Evolutionary conservation across 2,329 filamentous ascomycete species (phyloP), one percentile per base, ranked within the genome.

Genomic region (Pseudogymnoascus sp.): DNA sequence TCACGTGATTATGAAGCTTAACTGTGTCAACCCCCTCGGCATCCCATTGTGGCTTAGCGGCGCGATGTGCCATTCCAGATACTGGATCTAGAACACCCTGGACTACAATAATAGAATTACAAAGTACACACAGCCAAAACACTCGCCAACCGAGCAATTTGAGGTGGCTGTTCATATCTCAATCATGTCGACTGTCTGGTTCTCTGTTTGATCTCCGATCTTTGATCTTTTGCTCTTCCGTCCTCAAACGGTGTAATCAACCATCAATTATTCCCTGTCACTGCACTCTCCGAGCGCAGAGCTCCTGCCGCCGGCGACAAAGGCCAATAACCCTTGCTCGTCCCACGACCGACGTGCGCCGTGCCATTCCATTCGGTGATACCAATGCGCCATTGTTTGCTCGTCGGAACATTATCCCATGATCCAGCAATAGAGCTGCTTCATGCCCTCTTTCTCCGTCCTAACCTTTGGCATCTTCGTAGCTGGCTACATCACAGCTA

Each of bases 401-500:
- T 55, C 49, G 16, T 21, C 49, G 49, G 29, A 55, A 55, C 8
- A 38, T 26, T 41, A 38, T 60, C 58, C 26, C 62, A 68, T 64
- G 55, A 33, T 43, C 62, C 64, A 69, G 67, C 65, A 63, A 68
- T 69, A 71, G 69, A 61, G 64, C 64, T 67, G 67, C 71, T 73
- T 73, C 67, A 97, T 97, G 93, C 92, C 97, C 91, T 91, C 92
- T 73, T 97, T 97, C 81, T 97, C 93, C 67, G 81, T 93, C 76
- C 85, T 97, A 77, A 96, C 92, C 73, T 87, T 96, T 79, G 92
- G 90, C 79, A 97, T 99, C 81, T 99, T 99, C 81, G 89, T 97
- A 83, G 93, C 94, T 80, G 94, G 94, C 77, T 99, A 99, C 83
- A 97, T 93, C 76, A 99, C 94, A 78, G 94, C 94, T 74, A 90